phyloP scores from a whole-genome alignment of 2,329 filamentous ascomycete genomes.

The Neonectria faginata region DNA sequence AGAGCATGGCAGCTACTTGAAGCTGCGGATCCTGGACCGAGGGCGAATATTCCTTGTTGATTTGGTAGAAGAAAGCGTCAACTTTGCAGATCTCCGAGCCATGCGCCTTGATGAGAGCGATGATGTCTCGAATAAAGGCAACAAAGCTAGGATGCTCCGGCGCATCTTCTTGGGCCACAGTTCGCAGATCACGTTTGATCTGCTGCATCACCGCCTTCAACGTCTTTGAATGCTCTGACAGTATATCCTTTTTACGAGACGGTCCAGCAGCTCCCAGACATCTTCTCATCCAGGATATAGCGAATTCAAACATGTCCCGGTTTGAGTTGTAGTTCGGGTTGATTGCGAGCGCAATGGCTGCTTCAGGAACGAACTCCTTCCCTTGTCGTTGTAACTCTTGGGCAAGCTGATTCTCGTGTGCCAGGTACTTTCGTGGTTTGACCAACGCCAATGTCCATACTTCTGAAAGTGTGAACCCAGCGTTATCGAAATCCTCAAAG shows the following conservation, averaged over 20 bases:
- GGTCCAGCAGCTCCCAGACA: conserved; percentile 56
- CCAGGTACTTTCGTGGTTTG: conserved; percentile 60
- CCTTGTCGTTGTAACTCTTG: conserved; percentile 57
- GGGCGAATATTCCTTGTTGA: conserved; percentile 67
- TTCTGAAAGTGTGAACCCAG: conserved; percentile 59
- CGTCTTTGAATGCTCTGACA: conserved; percentile 56
- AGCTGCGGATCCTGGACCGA: conserved; percentile 67
- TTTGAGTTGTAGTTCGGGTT: conserved; percentile 63
- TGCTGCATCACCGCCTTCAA: conserved; percentile 64
- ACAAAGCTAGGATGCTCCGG: conserved; percentile 61
- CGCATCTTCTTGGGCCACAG: conserved; percentile 50
- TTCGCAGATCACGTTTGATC: conserved; percentile 63
- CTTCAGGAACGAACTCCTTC: conserved; percentile 58
- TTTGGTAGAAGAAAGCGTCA: conserved; percentile 68
- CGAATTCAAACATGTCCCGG: conserved; percentile 61
- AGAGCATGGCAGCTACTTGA: conserved; percentile 66
- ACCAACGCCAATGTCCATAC: conserved; percentile 66
- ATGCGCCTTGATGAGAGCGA: conserved; percentile 66
- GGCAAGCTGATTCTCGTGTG: conserved; percentile 63
- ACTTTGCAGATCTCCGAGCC: conserved; percentile 65
- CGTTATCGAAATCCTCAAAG: conserved; percentile 60
- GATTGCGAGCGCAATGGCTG: conserved; percentile 51
- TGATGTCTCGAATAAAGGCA: conserved; percentile 63
- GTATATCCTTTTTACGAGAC: conserved; percentile 51
- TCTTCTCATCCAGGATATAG: conserved; percentile 63